A percentile compares a stretch with the other conserved stretches of the same genome.
Evolutionary conservation across 306 rosid species (phyloP).

Genomic region (Vicia villosa): DNA sequence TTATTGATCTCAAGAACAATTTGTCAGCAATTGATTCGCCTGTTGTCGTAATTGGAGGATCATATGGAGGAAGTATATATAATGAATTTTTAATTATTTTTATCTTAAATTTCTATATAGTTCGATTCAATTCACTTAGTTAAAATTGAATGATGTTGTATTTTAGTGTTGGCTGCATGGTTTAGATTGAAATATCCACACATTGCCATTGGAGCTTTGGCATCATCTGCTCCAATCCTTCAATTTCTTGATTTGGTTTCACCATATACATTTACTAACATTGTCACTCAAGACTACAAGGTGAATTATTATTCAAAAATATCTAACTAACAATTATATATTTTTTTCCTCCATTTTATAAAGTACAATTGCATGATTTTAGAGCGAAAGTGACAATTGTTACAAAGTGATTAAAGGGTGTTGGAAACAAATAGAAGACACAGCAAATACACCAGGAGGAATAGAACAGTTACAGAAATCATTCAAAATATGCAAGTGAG

Average conservation of each 20-base stretch:
- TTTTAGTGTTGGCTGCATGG: conserved; percentile 84
- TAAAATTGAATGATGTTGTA: neutral
- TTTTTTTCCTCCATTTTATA: neutral
- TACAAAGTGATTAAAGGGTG: conserved; percentile 74
- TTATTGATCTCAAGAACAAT: conserved; percentile 66
- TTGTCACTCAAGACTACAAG: conserved; percentile 65
- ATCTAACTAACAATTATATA: no score
- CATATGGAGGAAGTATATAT: conserved; percentile 85
- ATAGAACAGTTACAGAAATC: conserved; percentile 48
- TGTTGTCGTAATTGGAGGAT: conserved; percentile 85
- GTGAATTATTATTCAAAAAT: conserved; percentile 18
- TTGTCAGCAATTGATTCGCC: conserved; percentile 65
- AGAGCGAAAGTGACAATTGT: conserved; percentile 85
- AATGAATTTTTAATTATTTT: no score
- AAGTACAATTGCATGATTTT: neutral
- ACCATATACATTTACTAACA: conserved; percentile 53
- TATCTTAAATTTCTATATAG: no score
- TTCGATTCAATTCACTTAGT: no score
- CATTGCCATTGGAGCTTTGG: conserved; percentile 78
- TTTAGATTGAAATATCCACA: conserved; percentile 86
- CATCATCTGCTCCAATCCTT: conserved; percentile 88
- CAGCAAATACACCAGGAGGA: conserved; percentile 42
- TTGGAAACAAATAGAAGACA: conserved; percentile 54
- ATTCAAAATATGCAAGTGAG: conserved; percentile 73
- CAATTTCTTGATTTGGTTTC: conserved; percentile 62